Evolutionary conservation across 768 basidiomycete species (phyloP), one percentile per base, ranked within the genome.

Genomic region (Russula brevipes): DNA sequence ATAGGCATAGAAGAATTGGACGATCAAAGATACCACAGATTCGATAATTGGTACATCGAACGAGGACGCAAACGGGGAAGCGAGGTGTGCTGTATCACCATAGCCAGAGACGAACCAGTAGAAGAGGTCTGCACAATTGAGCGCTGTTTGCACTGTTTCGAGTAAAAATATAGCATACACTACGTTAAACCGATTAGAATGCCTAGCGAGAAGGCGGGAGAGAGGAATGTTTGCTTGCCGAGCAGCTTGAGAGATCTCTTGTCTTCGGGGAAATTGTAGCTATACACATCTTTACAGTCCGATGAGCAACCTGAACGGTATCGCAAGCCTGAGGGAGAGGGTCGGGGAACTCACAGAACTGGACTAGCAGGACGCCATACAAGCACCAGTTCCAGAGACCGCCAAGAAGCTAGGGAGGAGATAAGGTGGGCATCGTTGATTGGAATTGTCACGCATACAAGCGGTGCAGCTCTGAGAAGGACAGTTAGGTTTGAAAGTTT

Each of bases 41-140:
- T 36, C 61, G 5, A 63, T 53, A 2, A 63, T 63, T 5, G 51
- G 56, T 5, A 31, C 45, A 19, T 63, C 51, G 30, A 71, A 67
- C 14, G 70, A 55, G 3, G 67, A 66, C 10, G 69, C 59, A 38
- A 68, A 59, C 1, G 70, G 59, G 7, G 60, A 39, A 5, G 52
- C 54, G 5, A 74, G 68, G 30, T 61, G 59, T 2, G 17, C 41
- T 33, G 73, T 51, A 56, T 74, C 64, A 2, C 73, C 74, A 44
- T 70, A 74, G 19, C 72, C 71, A 4, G 69, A 45, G 24, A 47
- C 69, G 61, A 70, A 74, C 69, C 70, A 71, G 60, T 70, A 69
- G 50, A 66, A 70, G 11, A 67, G 59, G 61, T 75, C 74, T 2
- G 63, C 69, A 17, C 69, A 69, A 41, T 49, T 66, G 41, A 74